phyloP scores from a whole-genome alignment of 192 early-diverging fungal species.

The Entrophospora sp. region DNA sequence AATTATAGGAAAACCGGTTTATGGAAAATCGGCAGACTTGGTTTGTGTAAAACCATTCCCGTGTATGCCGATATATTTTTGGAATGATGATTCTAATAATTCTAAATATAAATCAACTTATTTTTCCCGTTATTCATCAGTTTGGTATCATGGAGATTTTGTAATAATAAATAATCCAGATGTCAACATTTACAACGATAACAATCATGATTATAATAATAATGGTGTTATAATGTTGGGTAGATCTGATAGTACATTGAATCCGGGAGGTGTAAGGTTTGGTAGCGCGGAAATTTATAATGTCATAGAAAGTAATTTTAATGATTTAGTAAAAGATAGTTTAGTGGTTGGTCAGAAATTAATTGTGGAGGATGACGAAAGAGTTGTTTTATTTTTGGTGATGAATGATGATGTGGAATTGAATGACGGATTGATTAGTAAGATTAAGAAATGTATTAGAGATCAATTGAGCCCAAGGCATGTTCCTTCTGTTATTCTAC shows the following conservation, averaged over 20 bases:
- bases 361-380: slow-evolving; percentile 60
- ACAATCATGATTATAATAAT: too few species aligned
- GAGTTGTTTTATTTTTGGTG: slow-evolving; percentile 87
- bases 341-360: slow-evolving; percentile 84
- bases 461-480: slow-evolving; percentile 82
- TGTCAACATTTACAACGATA: too few species aligned
- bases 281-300: slow-evolving; percentile 94
- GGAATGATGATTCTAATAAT: slow-evolving; percentile 62
- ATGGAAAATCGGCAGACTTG: slow-evolving; percentile 75
- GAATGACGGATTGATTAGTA: slow-evolving; percentile 50
- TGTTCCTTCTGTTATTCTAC: slow-evolving; percentile 80
- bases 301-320: slow-evolving; percentile 66
- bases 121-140: slow-evolving; percentile 71
- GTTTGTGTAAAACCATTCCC: slow-evolving; percentile 93
- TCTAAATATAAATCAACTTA: slow-evolving; percentile 80
- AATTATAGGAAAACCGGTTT: slow-evolving; percentile 44
- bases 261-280: slow-evolving; percentile 88
- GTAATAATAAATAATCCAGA: slow-evolving; percentile 78
- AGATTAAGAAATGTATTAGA: slow-evolving; percentile 71
- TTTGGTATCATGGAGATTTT: slow-evolving; percentile 98
- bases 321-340: slow-evolving; percentile 68
- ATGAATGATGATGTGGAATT: slow-evolving; percentile 58
- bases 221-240: slow-evolving; percentile 95
- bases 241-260: slow-evolving; percentile 83
- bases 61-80: slow-evolving; percentile 95